Conservation (phyloP, 2,329 filamentous ascomycete species). For the Epichloe baconii region DNA sequence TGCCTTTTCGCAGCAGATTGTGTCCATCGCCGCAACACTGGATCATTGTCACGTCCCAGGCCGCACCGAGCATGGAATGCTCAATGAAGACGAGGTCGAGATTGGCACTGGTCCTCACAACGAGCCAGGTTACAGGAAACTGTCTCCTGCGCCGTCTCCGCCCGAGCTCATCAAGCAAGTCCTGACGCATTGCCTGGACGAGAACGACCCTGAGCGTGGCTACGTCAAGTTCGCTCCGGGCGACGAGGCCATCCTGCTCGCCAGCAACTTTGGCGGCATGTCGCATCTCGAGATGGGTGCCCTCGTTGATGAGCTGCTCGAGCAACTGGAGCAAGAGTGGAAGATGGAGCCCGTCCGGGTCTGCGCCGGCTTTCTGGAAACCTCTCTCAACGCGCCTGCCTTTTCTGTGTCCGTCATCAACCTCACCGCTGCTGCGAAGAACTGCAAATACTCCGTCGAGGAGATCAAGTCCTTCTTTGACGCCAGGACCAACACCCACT, state of each 20-base stretch:
- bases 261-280: slow-evolving; percentile 48
- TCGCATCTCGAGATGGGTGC: slow-evolving; percentile 44
- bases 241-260: slow-evolving; percentile 38
- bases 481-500: slow-evolving; percentile 43
- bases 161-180: slow-evolving; percentile 41
- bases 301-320: slow-evolving; percentile 37
- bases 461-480: slow-evolving; percentile 54
- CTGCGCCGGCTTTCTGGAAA: slow-evolving; percentile 52
- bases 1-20: slow-evolving; percentile 36
- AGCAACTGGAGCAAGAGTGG: slow-evolving; percentile 35
- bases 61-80: slow-evolving; percentile 32
- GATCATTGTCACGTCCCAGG: slow-evolving; percentile 49
- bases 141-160: slow-evolving; percentile 37
- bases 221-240: slow-evolving; percentile 33
- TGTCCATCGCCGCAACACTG: slow-evolving; percentile 44
- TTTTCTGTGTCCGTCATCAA: slow-evolving; percentile 58
- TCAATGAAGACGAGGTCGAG: slow-evolving; percentile 40
- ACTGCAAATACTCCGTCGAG: slow-evolving; percentile 31
- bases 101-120: slow-evolving; percentile 57
- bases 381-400: slow-evolving; percentile 57
- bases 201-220: slow-evolving; percentile 34
- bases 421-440: slow-evolving; percentile 32
- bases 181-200: slow-evolving; percentile 46
- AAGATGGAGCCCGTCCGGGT: slow-evolving; percentile 39
- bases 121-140: slow-evolving; percentile 46